Percentiles rank a stretch among this genome's conserved stretches.
Conservation (phyloP, 805 yeast genomes). For the Yarrowia phangngaensis region DNA sequence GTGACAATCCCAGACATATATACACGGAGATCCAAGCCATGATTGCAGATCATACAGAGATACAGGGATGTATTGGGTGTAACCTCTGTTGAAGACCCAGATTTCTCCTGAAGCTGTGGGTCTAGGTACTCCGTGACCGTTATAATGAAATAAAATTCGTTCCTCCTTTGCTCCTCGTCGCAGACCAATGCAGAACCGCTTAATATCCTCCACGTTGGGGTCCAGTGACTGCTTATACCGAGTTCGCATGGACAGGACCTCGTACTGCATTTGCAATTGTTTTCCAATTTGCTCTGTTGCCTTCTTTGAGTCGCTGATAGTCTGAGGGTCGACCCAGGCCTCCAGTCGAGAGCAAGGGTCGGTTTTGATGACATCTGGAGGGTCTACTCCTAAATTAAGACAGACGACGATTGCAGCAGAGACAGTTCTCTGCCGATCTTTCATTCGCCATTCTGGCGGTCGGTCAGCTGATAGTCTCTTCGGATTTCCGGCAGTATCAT, state of each 20-base stretch:
- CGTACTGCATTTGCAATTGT: slow-evolving; percentile 81
- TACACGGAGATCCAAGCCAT: slow-evolving; percentile 97
- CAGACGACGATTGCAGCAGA: slow-evolving; percentile 90
- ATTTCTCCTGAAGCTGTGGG: slow-evolving; percentile 96
- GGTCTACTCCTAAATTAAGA: slow-evolving; percentile 90
- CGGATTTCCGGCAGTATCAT: slow-evolving; percentile 85
- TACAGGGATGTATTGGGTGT: slow-evolving; percentile 95
- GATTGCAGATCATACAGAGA: slow-evolving; percentile 91
- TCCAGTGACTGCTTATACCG: slow-evolving; percentile 87
- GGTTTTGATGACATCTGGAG: slow-evolving; percentile 91
- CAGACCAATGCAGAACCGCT: slow-evolving; percentile 82
- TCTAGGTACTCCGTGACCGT: slow-evolving; percentile 98
- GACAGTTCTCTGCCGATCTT: slow-evolving; percentile 87
- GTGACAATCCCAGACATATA: slow-evolving; percentile 90
- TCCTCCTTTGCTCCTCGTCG: slow-evolving; percentile 91
- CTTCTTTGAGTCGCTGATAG: slow-evolving; percentile 77
- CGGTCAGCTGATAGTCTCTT: slow-evolving; percentile 41
- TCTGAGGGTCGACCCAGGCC: slow-evolving; percentile 88
- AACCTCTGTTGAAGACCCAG: slow-evolving; percentile 97
- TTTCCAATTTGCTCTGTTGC: slow-evolving; percentile 91
- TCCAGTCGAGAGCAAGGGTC: slow-evolving; percentile 89
- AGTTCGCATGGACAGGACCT: slow-evolving; percentile 79
- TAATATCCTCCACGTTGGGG: slow-evolving; percentile 93
- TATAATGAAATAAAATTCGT: slow-evolving; percentile 87
- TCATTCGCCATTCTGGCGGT: slow-evolving; percentile 84